Percentiles rank a stretch among this genome's conserved stretches.
These are phyloP conservation scores for Sicyos edulis DNA, from an alignment of 306 rosid species.

Conservation along the genomic window DNA sequence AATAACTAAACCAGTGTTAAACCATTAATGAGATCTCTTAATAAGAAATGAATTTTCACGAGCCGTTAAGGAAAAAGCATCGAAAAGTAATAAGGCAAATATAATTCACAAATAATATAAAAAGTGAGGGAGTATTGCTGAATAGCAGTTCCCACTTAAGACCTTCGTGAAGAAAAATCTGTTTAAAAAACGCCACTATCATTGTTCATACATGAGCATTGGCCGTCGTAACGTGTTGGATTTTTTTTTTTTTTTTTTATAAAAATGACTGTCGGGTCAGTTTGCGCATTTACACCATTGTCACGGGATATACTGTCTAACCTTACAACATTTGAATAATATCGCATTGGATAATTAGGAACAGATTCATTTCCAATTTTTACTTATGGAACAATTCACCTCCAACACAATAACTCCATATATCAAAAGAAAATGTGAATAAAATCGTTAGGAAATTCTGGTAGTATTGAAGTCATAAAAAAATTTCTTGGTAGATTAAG, in stretches of 20 bases:
- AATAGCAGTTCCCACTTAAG: background rate
- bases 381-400: background rate
- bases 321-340: too few species aligned
- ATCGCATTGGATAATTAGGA: too few species aligned
- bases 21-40: too few species aligned
- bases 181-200: background rate
- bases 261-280: too few species aligned
- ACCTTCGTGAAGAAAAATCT: background rate
- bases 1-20: too few species aligned
- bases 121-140: background rate
- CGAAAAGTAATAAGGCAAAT: background rate
- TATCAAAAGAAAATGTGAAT: background rate
- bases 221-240: too few species aligned
- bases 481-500: background rate
- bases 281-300: too few species aligned
- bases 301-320: too few species aligned
- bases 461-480: too few species aligned
- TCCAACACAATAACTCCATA: background rate
- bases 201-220: background rate
- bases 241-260: too few species aligned
- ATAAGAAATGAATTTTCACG: background rate
- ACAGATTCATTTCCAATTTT: background rate
- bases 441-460: background rate
- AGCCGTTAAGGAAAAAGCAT: slow-evolving; percentile 11
- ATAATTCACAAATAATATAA: background rate